phyloP scores from a whole-genome alignment of 768 basidiomycete species.

The Boletus reticulatus region DNA sequence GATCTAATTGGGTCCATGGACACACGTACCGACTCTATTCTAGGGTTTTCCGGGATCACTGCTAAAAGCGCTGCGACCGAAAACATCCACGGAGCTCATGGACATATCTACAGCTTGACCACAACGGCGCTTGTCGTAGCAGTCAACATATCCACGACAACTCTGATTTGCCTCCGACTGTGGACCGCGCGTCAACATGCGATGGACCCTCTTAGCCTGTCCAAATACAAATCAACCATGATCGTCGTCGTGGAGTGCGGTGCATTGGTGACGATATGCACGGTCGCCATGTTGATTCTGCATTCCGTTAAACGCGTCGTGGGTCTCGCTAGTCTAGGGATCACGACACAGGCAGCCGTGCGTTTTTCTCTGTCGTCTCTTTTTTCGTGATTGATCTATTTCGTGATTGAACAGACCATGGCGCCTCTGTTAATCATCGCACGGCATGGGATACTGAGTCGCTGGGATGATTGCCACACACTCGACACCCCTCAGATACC shows the following conservation, averaged over 20 bases:
- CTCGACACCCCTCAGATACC: constrained; percentile 6
- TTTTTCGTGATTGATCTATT: background rate
- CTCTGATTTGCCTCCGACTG: constrained; percentile 14
- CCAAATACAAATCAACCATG: constrained; percentile 17
- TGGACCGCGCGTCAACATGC: constrained; percentile 9
- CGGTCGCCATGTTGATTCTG: constrained; percentile 14
- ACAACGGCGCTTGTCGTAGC: constrained; percentile 18
- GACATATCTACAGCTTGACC: constrained; percentile 4
- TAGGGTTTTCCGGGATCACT: constrained; percentile 10
- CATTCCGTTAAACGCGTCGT: background rate
- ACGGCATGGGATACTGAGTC: constrained; percentile 12
- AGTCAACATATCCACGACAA: constrained; percentile 17
- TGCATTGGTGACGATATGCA: constrained; percentile 15
- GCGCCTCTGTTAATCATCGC: constrained; percentile 17
- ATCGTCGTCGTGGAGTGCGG: constrained; percentile 23
- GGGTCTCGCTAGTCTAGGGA: constrained; percentile 14
- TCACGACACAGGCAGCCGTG: constrained; percentile 22
- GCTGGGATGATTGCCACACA: background rate
- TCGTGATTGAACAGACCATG: constrained; percentile 3
- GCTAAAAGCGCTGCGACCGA: constrained; percentile 8
- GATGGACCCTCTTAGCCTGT: background rate
- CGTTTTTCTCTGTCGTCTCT: background rate
- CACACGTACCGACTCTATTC: background rate
- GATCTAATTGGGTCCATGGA: background rate
- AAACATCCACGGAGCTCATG: background rate